Evolutionary conservation across 1,139 yeast genomes (phyloP), one percentile per base, ranked within the genome.

Genomic region (Saccharomyces uvarum): DNA sequence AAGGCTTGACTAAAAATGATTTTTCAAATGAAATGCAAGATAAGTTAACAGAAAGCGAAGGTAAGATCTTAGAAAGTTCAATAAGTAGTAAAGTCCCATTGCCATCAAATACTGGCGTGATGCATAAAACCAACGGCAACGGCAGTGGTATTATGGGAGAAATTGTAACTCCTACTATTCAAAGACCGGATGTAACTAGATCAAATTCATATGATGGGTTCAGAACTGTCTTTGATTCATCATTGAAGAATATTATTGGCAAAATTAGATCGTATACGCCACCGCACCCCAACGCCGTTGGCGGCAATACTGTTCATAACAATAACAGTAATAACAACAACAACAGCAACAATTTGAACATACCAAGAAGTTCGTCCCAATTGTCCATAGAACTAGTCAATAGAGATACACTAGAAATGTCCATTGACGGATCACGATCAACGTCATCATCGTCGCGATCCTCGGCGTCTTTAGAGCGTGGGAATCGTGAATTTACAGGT

Each of bases 1-100:
- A 78, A 48, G 73, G 77, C 16, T 73, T 78, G 3, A 74, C 79
- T 2, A 57, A 75, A 6, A 73, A 71, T 27, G 76, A 78, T 54
- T 65, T 80, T 50, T 64, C 77, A 0, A 68, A 69, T 9, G 60
- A 60, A 24, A 50, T 59, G 21, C 59, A 57, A 47, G 58, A 54
- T 9, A 54, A 59, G 32, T 48, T 66, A 32, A 44, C 59, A 2
- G 42, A 42, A 8, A 52, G 53, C 2, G 66, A 64, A 46, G 53
- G 47, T 33, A 49, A 53, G 8, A 27, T 59, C 7, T 57, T 67
- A 4, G 61, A 57, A 32, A 21, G 49, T 6, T 58, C 61, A 13
- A 56, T 65, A 3, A 60, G 63, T 41, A 60, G 59, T 21, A 60
- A 51, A 11, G 51, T 67, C 13, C 33, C 51, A 3, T 24, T 64